phyloP scores from a whole-genome alignment of 2,329 filamentous ascomycete genomes.

The Trematosphaeria pertusa region DNA sequence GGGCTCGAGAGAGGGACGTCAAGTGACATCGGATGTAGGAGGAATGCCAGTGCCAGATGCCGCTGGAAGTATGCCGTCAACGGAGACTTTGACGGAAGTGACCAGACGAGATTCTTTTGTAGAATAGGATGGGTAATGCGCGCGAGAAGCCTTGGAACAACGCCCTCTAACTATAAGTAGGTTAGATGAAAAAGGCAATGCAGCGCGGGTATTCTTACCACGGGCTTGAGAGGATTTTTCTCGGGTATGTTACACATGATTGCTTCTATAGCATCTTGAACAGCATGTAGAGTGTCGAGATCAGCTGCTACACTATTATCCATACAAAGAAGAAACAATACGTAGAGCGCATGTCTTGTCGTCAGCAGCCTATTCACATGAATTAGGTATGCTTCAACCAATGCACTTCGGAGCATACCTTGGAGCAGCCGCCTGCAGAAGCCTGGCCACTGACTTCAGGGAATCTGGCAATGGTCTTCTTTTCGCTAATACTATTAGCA shows the following conservation, averaged over 20 bases:
- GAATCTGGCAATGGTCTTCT: conserved; percentile 25
- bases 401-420: conserved; percentile 21
- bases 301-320: conserved; percentile 39
- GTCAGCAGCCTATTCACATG: conserved; percentile 29
- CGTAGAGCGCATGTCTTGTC: conserved; percentile 28
- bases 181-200: no score
- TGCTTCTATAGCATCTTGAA: conserved; percentile 43
- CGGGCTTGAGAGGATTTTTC: conserved; percentile 25
- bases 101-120: conserved; percentile 64
- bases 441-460: conserved; percentile 27
- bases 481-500: conserved; percentile 7
- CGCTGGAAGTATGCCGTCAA: conserved; percentile 67
- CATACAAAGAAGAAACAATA: conserved; percentile 39
- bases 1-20: conserved; percentile 32
- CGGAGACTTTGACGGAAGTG: conserved; percentile 62
- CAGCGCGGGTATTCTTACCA: conserved; percentile 32
- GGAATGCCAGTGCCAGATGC: conserved; percentile 69
- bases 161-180: conserved; percentile 30
- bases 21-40: conserved; percentile 55
- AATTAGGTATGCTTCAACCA: conserved; percentile 6
- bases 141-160: conserved; percentile 31
- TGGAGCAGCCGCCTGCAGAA: conserved; percentile 35
- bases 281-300: conserved; percentile 17
- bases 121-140: conserved; percentile 58
- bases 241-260: conserved; percentile 37